A percentile compares a stretch with the other conserved stretches of the same genome.
These are phyloP conservation scores for Cladobotryum mycophilum DNA, from an alignment of 2,329 filamentous ascomycete genomes.

Conservation along the genomic window DNA sequence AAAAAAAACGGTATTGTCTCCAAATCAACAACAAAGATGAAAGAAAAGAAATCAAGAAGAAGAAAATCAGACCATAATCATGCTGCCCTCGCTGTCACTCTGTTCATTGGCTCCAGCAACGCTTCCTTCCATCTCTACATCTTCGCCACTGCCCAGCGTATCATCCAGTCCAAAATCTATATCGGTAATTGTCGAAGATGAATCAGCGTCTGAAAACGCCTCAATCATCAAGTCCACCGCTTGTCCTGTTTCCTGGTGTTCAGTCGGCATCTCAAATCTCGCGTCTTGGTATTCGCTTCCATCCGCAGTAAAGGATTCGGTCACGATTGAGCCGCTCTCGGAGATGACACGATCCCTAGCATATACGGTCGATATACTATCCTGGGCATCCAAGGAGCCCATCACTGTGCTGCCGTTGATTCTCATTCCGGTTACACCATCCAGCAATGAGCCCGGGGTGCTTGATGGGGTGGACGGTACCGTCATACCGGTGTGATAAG, in stretches of 20 bases:
- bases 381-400: slow-evolving; percentile 33
- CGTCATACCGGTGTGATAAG: slow-evolving; percentile 40
- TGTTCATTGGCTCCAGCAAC: neutral
- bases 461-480: slow-evolving; percentile 29
- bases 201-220: slow-evolving; percentile 3
- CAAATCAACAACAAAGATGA: no score
- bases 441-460: slow-evolving; percentile 28
- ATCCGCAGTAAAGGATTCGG: slow-evolving; percentile 30
- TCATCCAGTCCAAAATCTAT: neutral
- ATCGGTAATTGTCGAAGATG: slow-evolving; percentile 2
- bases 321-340: slow-evolving; percentile 27
- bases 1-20: no score
- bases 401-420: slow-evolving; percentile 28
- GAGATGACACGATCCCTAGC: slow-evolving; percentile 25
- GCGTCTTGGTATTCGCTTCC: slow-evolving; percentile 30
- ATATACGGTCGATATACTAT: slow-evolving; percentile 33
- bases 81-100: slow-evolving; percentile 13
- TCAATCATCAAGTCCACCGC: slow-evolving; percentile 21
- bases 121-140: neutral
- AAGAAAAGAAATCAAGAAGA: neutral
- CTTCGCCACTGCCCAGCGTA: neutral
- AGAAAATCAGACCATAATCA: neutral
- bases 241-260: slow-evolving; percentile 21
- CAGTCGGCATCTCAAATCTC: slow-evolving; percentile 26
- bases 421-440: slow-evolving; percentile 28